Conservation (phyloP, 2,329 filamentous ascomycete species). For the Aspergillus tamarii region DNA sequence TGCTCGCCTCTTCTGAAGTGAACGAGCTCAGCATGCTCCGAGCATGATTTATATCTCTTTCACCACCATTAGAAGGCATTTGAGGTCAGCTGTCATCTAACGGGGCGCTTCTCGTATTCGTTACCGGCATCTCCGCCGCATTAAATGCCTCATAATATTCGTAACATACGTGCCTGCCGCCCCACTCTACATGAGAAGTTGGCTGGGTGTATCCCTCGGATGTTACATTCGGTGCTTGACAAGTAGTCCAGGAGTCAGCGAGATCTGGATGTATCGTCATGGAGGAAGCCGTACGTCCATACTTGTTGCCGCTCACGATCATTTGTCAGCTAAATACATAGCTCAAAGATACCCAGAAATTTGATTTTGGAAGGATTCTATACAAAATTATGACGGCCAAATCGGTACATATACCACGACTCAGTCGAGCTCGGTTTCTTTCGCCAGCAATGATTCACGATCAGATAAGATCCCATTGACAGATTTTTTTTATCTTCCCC, state of each 20-base stretch:
- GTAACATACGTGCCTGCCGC: constrained; percentile 56
- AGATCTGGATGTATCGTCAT: neutral
- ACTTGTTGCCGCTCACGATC: too few relatives aligned
- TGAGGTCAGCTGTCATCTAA: neutral
- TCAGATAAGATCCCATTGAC: neutral
- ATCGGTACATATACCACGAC: neutral
- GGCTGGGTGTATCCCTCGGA: neutral
- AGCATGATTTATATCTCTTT: neutral
- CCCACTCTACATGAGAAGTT: neutral
- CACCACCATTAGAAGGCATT: neutral
- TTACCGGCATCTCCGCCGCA: neutral
- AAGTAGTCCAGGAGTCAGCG: too few relatives aligned
- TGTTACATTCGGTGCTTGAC: neutral
- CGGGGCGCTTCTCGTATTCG: neutral
- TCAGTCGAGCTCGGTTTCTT: neutral
- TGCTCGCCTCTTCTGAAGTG: neutral
- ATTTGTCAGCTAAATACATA: neutral
- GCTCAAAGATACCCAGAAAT: neutral
- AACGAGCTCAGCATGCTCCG: neutral
- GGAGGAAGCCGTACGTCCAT: neutral
- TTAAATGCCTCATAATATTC: neutral
- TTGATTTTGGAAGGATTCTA: neutral
- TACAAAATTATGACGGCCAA: neutral
- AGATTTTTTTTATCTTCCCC: neutral
- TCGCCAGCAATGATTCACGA: neutral